Evolutionary conservation across 495 filamentous ascomycete species (phyloP).

Genomic region (Penicillium nucicola): DNA sequence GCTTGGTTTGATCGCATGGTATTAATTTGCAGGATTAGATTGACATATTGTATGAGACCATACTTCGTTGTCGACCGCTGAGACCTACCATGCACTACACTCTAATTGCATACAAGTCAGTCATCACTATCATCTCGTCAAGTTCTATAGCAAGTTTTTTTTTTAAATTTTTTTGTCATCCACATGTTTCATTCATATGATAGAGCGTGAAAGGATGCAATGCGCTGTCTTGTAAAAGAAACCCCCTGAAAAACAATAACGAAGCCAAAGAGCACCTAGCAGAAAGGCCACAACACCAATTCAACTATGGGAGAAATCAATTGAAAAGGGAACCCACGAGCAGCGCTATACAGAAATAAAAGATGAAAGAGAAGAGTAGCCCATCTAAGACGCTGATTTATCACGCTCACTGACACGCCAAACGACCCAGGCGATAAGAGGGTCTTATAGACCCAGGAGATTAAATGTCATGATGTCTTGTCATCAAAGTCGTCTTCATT

Average conservation of each 20-base stretch:
- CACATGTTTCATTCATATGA: conserved; percentile 4
- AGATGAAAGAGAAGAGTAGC: conserved; percentile 14
- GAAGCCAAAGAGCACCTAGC: not conserved
- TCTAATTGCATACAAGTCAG: no score
- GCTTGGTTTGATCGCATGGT: no score
- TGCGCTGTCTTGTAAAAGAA: not conserved
- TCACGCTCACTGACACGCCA: conserved; percentile 28
- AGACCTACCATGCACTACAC: no score
- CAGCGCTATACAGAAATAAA: conserved; percentile 27
- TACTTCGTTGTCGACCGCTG: no score
- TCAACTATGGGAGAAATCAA: conserved; percentile 11
- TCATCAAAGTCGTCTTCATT: conserved; percentile 33
- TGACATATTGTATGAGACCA: no score
- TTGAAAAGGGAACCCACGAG: conserved; percentile 11
- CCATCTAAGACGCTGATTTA: conserved; percentile 28
- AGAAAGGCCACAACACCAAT: conserved; percentile 23
- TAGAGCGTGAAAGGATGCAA: conserved; percentile 1
- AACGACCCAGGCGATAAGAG: conserved; percentile 22
- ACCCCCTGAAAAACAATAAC: not conserved
- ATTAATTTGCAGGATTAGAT: no score
- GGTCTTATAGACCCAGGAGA: conserved; percentile 18
- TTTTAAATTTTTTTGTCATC: not conserved
- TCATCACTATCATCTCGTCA: no score
- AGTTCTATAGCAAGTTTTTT: not conserved
- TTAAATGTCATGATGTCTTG: conserved; percentile 30